Evolutionary conservation across 73 alveolate species (phyloP).

Genomic region (Tetrahymena elliotti): DNA sequence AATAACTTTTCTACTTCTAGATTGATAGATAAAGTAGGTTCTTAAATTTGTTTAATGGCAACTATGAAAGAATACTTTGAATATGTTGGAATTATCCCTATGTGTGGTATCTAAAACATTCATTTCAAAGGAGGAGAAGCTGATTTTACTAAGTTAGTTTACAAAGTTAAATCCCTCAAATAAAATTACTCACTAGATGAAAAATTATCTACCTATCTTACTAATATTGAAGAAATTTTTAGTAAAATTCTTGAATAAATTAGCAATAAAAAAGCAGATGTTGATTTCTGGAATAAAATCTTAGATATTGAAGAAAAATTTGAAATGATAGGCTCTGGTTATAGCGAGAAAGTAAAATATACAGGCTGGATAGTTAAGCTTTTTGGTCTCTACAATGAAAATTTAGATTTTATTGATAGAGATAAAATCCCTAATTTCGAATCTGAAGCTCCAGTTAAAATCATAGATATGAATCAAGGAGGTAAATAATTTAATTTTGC

Average conservation of each 20-base stretch:
- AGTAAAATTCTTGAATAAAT: not conserved
- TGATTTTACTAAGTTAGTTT: not conserved
- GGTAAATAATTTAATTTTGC: not conserved
- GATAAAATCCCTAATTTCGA: not conserved
- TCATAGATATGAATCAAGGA: not conserved
- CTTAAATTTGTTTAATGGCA: slow-evolving; percentile 21
- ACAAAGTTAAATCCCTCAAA: not conserved
- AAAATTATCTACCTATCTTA: not conserved
- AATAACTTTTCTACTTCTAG: slow-evolving; percentile 2
- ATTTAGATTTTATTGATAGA: not conserved
- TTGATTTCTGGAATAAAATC: slow-evolving; percentile 15
- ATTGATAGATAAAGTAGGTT: not conserved
- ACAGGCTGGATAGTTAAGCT: not conserved
- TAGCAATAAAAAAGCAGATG: not conserved
- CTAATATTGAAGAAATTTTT: not conserved
- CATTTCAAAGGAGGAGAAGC: not conserved
- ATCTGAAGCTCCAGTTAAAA: not conserved
- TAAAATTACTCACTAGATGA: slow-evolving; percentile 3
- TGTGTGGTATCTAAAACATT: slow-evolving; percentile 12
- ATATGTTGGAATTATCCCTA: not conserved
- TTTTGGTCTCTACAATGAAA: not conserved
- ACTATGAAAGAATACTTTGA: slow-evolving; percentile 19
- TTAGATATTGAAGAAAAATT: not conserved
- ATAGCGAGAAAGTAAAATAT: not conserved
- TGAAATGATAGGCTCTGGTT: not conserved